Percentiles rank a stretch among this genome's conserved stretches.
These are phyloP conservation scores for Cenchrus americanus DNA, from an alignment of 176 grass and related monocot genomes.

Conservation along the genomic window DNA sequence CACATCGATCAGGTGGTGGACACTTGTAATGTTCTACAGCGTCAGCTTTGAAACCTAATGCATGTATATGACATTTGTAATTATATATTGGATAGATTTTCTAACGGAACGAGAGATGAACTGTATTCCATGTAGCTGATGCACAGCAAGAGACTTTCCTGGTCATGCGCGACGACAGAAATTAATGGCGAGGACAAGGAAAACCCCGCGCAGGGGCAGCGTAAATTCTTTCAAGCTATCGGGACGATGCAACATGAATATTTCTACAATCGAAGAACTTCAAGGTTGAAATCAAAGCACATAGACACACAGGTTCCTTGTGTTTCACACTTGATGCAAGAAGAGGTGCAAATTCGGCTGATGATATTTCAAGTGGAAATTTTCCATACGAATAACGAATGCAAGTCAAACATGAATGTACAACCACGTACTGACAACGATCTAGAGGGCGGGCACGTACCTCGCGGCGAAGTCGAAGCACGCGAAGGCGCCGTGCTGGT, in stretches of 20 bases:
- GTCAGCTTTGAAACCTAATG: not conserved
- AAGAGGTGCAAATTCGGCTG: too few species aligned
- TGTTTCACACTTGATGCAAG: too few species aligned
- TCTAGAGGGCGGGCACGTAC: conserved; percentile 2
- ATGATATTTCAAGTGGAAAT: too few species aligned
- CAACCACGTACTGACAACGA: too few species aligned
- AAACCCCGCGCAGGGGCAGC: not conserved
- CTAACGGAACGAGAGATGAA: not conserved
- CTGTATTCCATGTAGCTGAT: not conserved
- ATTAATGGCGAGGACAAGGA: not conserved
- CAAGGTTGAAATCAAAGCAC: too few species aligned
- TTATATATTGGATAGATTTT: not conserved
- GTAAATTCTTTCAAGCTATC: not conserved
- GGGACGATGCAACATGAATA: not conserved
- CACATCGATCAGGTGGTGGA: not conserved
- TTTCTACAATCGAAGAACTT: too few species aligned
- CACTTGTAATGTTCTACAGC: too few species aligned
- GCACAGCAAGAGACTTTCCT: not conserved
- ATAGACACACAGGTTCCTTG: too few species aligned
- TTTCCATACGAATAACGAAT: not conserved
- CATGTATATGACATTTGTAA: not conserved
- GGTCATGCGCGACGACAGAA: not conserved
- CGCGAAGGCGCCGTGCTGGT: conserved; percentile 75
- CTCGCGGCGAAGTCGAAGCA: conserved; percentile 92
- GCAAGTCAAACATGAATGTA: not conserved